Evolutionary conservation across 2,329 filamentous ascomycete species (phyloP).

Genomic region (Bipolaris cookei): DNA sequence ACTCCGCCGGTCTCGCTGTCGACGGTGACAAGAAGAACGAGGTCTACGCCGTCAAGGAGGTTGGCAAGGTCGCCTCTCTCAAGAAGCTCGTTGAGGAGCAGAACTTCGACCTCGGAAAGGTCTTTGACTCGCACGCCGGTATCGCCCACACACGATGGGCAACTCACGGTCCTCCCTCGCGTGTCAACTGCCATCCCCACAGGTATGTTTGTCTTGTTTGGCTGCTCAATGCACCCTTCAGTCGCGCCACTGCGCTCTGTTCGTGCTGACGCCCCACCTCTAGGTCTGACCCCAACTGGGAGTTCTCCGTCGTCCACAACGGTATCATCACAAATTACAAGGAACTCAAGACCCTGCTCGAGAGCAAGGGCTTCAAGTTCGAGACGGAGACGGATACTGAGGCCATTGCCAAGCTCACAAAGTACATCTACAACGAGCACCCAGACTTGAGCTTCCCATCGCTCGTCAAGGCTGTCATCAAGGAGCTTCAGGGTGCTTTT

Average conservation of each 20-base stretch:
- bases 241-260: background rate
- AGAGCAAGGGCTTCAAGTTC: slow-evolving; percentile 95
- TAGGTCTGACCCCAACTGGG: slow-evolving; percentile 92
- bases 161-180: slow-evolving; percentile 92
- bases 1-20: slow-evolving; percentile 93
- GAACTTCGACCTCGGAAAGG: slow-evolving; percentile 84
- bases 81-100: slow-evolving; percentile 87
- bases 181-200: slow-evolving; percentile 97
- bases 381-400: slow-evolving; percentile 99
- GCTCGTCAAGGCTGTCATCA: slow-evolving; percentile 95
- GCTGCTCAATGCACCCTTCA: slow-evolving; percentile 1
- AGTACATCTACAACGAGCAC: slow-evolving; percentile 96
- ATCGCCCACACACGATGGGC: slow-evolving; percentile 99
- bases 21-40: slow-evolving; percentile 99
- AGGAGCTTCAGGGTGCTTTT: slow-evolving; percentile 97
- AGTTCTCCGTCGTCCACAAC: slow-evolving; percentile 98
- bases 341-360: slow-evolving; percentile 92
- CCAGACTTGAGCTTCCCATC: slow-evolving; percentile 94
- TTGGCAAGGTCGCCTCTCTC: slow-evolving; percentile 97
- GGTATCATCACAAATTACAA: slow-evolving; percentile 99
- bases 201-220: slow-evolving; percentile 67
- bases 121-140: slow-evolving; percentile 97
- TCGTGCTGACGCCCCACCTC: slow-evolving; percentile 27
- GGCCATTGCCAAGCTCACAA: slow-evolving; percentile 98
- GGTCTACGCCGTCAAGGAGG: slow-evolving; percentile 97